These are phyloP conservation scores for Apostasia ramifera DNA, from an alignment of 106 monocot genomes.

Conservation along the genomic window DNA sequence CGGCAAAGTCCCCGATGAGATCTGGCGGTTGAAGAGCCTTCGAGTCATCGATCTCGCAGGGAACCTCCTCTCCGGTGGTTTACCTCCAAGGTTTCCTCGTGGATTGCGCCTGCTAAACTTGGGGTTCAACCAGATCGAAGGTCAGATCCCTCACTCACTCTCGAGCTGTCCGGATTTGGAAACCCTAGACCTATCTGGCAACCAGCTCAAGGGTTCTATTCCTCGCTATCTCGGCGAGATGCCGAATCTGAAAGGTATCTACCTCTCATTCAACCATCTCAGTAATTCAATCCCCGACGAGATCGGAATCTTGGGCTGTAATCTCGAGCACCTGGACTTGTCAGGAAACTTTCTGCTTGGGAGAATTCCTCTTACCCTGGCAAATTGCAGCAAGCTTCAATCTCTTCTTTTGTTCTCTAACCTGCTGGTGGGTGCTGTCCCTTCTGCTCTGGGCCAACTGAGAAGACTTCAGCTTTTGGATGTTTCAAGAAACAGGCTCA, in stretches of 20 bases:
- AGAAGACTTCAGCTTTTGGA: slow-evolving; percentile 52
- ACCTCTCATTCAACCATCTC: slow-evolving; percentile 36
- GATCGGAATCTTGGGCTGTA: slow-evolving; percentile 27
- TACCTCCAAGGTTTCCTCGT: slow-evolving; percentile 33
- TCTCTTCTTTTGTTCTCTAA: slow-evolving; percentile 55
- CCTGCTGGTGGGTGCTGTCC: slow-evolving; percentile 44
- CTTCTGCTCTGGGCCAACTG: slow-evolving; percentile 44
- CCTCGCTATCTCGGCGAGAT: slow-evolving; percentile 30
- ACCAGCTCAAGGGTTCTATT: slow-evolving; percentile 43
- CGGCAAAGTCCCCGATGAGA: slow-evolving; percentile 37
- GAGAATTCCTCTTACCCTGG: slow-evolving; percentile 45
- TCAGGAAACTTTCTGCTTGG: slow-evolving; percentile 39
- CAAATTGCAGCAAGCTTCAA: slow-evolving; percentile 48
- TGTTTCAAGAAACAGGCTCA: slow-evolving; percentile 74
- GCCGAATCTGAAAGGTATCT: slow-evolving; percentile 24
- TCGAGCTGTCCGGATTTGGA: slow-evolving; percentile 31
- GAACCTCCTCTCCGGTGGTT: slow-evolving; percentile 31
- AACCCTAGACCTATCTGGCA: slow-evolving; percentile 54
- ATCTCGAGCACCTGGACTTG: slow-evolving; percentile 43
- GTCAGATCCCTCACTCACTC: slow-evolving; percentile 53
- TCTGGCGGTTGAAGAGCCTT: slow-evolving; percentile 37
- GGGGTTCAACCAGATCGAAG: slow-evolving; percentile 43
- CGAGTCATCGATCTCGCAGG: slow-evolving; percentile 34
- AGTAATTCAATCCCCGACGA: slow-evolving; percentile 25
- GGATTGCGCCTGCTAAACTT: slow-evolving; percentile 39